A percentile compares a stretch with the other conserved stretches of the same genome.
phyloP scores from a whole-genome alignment of 2,329 filamentous ascomycete species.

The Fusarium sp. region DNA sequence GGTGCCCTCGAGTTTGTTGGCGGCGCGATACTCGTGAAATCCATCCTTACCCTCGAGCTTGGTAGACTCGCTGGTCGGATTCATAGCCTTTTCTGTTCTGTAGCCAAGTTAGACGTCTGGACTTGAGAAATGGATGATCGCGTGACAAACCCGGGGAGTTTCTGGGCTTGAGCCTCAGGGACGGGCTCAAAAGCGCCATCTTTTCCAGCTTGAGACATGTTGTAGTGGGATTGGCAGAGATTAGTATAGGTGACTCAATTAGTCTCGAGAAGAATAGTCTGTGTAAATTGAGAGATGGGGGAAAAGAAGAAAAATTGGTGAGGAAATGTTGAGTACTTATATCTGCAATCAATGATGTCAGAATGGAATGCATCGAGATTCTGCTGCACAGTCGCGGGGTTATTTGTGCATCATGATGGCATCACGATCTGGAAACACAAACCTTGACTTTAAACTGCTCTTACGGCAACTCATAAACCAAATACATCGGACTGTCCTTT shows the following conservation, averaged over 20 bases:
- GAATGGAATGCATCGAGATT: constrained; percentile 24
- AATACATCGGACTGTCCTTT: constrained; percentile 69
- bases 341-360: constrained; percentile 27
- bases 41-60: constrained; percentile 56
- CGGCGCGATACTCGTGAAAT: constrained; percentile 58
- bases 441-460: background rate
- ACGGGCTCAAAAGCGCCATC: constrained; percentile 54
- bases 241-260: background rate
- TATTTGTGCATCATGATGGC: constrained; percentile 24
- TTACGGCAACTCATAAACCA: constrained; percentile 50
- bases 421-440: constrained; percentile 18
- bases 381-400: constrained; percentile 11
- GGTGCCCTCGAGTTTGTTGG: constrained; percentile 62
- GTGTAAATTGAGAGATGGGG: background rate
- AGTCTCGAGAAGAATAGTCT: background rate
- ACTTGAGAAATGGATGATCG: background rate
- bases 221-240: background rate
- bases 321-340: background rate
- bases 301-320: background rate
- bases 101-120: rapidly evolving
- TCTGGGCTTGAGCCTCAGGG: constrained; percentile 53
- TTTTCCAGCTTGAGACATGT: constrained; percentile 42
- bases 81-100: constrained; percentile 55
- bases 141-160: constrained; percentile 53
- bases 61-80: constrained; percentile 57